phyloP scores from a whole-genome alignment of 2,329 filamentous ascomycete species.

The Ceratocystis destructans region DNA sequence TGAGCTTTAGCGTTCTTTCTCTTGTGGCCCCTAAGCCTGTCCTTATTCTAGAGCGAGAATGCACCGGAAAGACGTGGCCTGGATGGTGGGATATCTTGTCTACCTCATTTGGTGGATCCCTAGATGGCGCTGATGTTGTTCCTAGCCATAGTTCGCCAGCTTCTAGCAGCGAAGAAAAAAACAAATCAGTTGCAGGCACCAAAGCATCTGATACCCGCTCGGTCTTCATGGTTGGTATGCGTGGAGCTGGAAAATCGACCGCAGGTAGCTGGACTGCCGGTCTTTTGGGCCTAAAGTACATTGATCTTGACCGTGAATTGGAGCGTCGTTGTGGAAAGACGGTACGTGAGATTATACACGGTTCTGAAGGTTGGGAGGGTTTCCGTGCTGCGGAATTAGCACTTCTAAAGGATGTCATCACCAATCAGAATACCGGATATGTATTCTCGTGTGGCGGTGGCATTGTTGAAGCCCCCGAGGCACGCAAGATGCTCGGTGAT shows the following conservation, averaged over 20 bases:
- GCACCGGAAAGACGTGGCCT: conserved; percentile 94
- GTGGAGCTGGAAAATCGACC: conserved; percentile 92
- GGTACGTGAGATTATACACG: conserved; percentile 74
- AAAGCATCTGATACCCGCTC: conserved; percentile 37
- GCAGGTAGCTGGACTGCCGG: conserved; percentile 73
- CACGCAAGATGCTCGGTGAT: conserved; percentile 58
- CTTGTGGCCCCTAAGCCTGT: conserved; percentile 56
- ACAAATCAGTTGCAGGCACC: neutral
- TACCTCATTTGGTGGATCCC: conserved; percentile 32
- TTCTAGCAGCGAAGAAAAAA: conserved; percentile 7
- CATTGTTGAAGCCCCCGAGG: conserved; percentile 72
- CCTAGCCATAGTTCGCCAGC: conserved; percentile 19
- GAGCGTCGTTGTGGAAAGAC: conserved; percentile 59
- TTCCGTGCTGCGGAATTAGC: conserved; percentile 70
- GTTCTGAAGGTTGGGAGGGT: conserved; percentile 63
- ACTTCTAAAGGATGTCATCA: conserved; percentile 58
- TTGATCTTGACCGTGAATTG: conserved; percentile 80
- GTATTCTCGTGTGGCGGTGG: conserved; percentile 92
- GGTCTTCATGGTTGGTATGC: conserved; percentile 93
- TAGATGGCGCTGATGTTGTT: conserved; percentile 52
- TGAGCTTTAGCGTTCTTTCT: conserved; percentile 91
- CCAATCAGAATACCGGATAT: conserved; percentile 59
- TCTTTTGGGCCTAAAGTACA: conserved; percentile 59
- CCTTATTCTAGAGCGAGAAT: conserved; percentile 77
- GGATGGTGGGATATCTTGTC: conserved; percentile 93